phyloP scores from a whole-genome alignment of 257 asterid genomes.

The Capsicum pubescens region DNA sequence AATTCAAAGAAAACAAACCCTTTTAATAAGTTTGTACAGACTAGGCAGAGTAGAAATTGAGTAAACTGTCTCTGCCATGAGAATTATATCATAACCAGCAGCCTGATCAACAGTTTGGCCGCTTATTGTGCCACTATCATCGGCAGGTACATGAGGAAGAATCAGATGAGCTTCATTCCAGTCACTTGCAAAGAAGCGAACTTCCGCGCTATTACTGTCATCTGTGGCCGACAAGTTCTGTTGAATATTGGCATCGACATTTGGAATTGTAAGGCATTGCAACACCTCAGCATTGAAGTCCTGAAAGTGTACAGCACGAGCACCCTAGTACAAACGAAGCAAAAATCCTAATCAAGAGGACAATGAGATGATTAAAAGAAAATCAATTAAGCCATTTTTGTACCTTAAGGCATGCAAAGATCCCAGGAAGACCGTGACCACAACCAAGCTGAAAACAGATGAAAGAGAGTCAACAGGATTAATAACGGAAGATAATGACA shows the following conservation, averaged over 20 bases:
- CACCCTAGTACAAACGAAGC: slow-evolving; percentile 54
- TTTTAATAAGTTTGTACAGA: slow-evolving; percentile 68
- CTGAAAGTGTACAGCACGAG: slow-evolving; percentile 83
- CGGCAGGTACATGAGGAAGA: slow-evolving; percentile 46
- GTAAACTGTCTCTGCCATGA: slow-evolving; percentile 99
- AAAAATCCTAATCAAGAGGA: slow-evolving; percentile 8
- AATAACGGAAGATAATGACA: neutral
- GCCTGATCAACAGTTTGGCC: slow-evolving; percentile 33
- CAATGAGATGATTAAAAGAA: neutral
- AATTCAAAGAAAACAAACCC: slow-evolving; percentile 51
- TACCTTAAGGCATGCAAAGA: slow-evolving; percentile 80
- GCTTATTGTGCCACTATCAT: slow-evolving; percentile 32
- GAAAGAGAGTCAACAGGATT: slow-evolving; percentile 23
- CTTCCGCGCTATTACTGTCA: slow-evolving; percentile 38
- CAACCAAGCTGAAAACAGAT: slow-evolving; percentile 83
- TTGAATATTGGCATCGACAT: slow-evolving; percentile 67
- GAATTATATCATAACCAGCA: slow-evolving; percentile 72
- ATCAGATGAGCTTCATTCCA: slow-evolving; percentile 78
- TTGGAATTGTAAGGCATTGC: slow-evolving; percentile 81
- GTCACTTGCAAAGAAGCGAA: slow-evolving; percentile 92
- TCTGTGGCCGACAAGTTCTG: slow-evolving; percentile 38
- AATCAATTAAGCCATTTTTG: neutral
- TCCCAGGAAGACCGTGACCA: slow-evolving; percentile 99
- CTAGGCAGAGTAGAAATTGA: slow-evolving; percentile 70
- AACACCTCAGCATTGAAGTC: slow-evolving; percentile 95